Evolutionary conservation across 2,329 filamentous ascomycete species (phyloP), one percentile per base, ranked within the genome.

Genomic region (Cordyceps militaris): DNA sequence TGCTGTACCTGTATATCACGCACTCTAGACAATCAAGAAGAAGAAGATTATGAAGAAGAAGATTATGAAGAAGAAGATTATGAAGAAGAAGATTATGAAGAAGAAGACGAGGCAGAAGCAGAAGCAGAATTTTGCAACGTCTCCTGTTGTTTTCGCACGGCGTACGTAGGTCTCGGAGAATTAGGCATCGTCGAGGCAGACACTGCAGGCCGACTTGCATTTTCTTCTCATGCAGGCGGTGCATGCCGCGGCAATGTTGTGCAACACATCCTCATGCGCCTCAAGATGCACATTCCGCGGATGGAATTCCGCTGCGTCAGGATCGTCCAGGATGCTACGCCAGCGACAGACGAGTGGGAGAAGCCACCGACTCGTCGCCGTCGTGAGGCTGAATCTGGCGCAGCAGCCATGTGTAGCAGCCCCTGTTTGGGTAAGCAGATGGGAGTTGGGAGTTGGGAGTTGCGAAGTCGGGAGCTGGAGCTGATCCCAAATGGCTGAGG

Each of bases 1-100:
- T 44, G 21, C 36, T 44, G 32, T 56, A 46, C 30, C 43, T 59
- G 40, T 57, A 57, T 42, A 57, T 49, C 24, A 56, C 51, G 28
- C 42, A 44, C 13, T 48, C 36, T 49, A 44, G 48, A 51, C 47
- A 44, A 44, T 40, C 21, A 51, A 43, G 30, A 56, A n/a, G 24
- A 48, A 56, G 21, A 47, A 38, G 19, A 42, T 32, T 40, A 13
- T 16, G n/a, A n/a, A n/a, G n/a, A n/a, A 44, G 48, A 51, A 38
- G 36, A 44, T 40, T 14, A 51, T 34, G 30, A 56, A n/a, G 24
- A 48, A 56, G 21, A 47, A 38, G 19, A 42, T 32, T 40, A 13
- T 16, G n/a, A n/a, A n/a, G n/a, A n/a, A n/a, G n/a, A n/a, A n/a
- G n/a, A n/a, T n/a, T n/a, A n/a, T n/a, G n/a, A n/a, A n/a, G n/a